phyloP scores from a whole-genome alignment of 495 filamentous ascomycete genomes.

The Amniculicola lignicola region DNA sequence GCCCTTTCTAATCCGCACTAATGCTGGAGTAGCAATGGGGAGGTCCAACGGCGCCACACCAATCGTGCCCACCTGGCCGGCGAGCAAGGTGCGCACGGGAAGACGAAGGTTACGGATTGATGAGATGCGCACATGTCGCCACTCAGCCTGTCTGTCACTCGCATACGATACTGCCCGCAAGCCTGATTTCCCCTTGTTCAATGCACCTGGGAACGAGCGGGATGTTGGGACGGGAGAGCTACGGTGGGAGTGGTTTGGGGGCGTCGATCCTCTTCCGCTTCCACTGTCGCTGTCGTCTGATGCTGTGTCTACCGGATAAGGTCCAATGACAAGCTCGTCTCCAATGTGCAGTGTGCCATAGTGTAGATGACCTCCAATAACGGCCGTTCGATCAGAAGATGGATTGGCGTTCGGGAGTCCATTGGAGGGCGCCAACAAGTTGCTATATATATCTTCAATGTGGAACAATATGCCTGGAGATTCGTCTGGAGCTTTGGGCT shows the following conservation, averaged over 20 bases:
- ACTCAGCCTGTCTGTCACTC: slow-evolving; percentile 54
- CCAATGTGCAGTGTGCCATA: slow-evolving; percentile 76
- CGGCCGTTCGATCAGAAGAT: slow-evolving; percentile 48
- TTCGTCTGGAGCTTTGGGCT: slow-evolving; percentile 24
- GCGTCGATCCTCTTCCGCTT: slow-evolving; percentile 15
- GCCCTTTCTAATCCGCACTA: slow-evolving; percentile 68
- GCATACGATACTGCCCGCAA: slow-evolving; percentile 9
- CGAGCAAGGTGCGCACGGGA: slow-evolving; percentile 69
- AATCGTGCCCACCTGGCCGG: slow-evolving; percentile 87
- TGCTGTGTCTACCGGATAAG: slow-evolving; percentile 54
- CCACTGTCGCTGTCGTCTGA: slow-evolving; percentile 39
- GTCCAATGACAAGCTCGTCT: slow-evolving; percentile 75
- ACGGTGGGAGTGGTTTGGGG: slow-evolving; percentile 10
- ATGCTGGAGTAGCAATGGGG: slow-evolving; percentile 37
- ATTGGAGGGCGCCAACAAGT: slow-evolving; percentile 6
- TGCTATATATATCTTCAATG: slow-evolving; percentile 73
- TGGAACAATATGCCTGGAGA: slow-evolving; percentile 59
- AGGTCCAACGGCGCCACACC: slow-evolving; percentile 60
- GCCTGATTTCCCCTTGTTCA: slow-evolving; percentile 16
- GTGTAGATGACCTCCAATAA: slow-evolving; percentile 78
- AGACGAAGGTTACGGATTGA: slow-evolving; percentile 86
- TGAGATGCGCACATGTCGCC: slow-evolving; percentile 72
- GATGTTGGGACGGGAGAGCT: slow-evolving; percentile 31
- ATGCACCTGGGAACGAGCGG: slow-evolving; percentile 41
- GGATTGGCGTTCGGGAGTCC: not conserved